Evolutionary conservation across 345 rosid species (phyloP), one percentile per base, ranked within the genome.

Genomic region (Corchorus olitorius): DNA sequence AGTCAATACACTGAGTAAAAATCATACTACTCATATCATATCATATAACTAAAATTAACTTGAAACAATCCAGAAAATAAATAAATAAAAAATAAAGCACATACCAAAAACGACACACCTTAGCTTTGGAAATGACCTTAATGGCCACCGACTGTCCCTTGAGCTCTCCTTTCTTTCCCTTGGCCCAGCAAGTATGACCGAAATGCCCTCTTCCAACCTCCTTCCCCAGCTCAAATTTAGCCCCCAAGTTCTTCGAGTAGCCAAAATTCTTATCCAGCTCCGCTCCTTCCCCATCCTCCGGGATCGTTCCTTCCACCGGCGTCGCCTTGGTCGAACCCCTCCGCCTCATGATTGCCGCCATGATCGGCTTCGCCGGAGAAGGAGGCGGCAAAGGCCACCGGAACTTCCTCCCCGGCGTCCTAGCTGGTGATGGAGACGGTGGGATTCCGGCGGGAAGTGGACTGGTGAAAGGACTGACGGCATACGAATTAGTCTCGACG

Each of bases 131-230:
- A 65, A 97, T 91, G 88, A 97, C 87, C 87, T 97, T 97, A 78
- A 94, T 97, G 3, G 99, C 99, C 34, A 94, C 94, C 0, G 89
- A 55, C 65, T 87, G 89, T 48, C 95, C 98, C 79, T 91, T 96
- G 77, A 87, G 82, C 79, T 88, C 87, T 19, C 99, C 98, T 77
- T 92, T 96, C 83, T 89, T 96, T 0, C 88, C 90, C 78, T 86
- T 92, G 5, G 97, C 99, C 81, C 91, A 90, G 82, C 97, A 93
- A 37, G 98, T 94, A 81, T 93, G 97, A 79, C 99, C 99, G 78
- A 96, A 96, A 89, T 96, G 99, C 70, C 99, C 98, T 78, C 97
- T 89, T 20, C 99, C 99, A 0, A 96, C 85, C 79, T 96, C 98
- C 78, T 85, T 88, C 75, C 97, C 99, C 5, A 92, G 80, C 83